phyloP scores from a whole-genome alignment of 192 early-diverging fungal species.

The Coemansia furcata region DNA sequence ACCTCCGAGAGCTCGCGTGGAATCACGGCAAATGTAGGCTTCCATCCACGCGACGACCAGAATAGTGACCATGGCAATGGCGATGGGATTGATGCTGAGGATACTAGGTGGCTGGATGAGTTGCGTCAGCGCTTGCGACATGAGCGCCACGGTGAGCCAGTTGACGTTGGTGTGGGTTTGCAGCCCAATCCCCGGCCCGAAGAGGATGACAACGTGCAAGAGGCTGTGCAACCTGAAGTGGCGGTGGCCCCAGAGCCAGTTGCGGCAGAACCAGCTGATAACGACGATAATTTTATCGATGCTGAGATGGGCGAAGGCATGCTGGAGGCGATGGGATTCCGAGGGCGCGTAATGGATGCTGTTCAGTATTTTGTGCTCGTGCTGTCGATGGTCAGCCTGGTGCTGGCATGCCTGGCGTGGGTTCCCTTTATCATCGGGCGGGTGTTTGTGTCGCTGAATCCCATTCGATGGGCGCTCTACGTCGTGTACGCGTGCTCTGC shows the following conservation, averaged over 20 bases:
- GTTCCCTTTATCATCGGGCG: slow-evolving; percentile 62
- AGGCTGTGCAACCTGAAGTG: not conserved
- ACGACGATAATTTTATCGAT: slow-evolving; percentile 58
- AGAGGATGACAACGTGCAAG: not conserved
- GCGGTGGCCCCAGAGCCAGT: not conserved
- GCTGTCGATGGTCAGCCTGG: slow-evolving; percentile 65
- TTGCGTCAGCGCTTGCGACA: not conserved
- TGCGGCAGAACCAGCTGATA: slow-evolving; percentile 6
- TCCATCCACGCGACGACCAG: not conserved
- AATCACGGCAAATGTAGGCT: slow-evolving; percentile 11
- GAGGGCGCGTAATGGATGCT: slow-evolving; percentile 76
- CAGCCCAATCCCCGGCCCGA: not conserved
- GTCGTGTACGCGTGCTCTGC: slow-evolving; percentile 72
- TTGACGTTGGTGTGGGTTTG: not conserved
- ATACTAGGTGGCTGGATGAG: not conserved
- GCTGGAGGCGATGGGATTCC: slow-evolving; percentile 89
- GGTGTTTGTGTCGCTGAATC: slow-evolving; percentile 20
- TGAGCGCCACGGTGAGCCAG: not conserved
- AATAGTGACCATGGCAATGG: not conserved
- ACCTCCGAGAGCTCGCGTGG: slow-evolving; percentile 30
- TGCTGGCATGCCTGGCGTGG: slow-evolving; percentile 70
- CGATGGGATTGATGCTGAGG: not conserved
- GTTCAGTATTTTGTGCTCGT: slow-evolving; percentile 82
- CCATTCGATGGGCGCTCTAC: slow-evolving; percentile 56
- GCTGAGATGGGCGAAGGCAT: slow-evolving; percentile 68